Conservation (phyloP, 2,329 filamentous ascomycete species). For the Xylaria sp. region DNA sequence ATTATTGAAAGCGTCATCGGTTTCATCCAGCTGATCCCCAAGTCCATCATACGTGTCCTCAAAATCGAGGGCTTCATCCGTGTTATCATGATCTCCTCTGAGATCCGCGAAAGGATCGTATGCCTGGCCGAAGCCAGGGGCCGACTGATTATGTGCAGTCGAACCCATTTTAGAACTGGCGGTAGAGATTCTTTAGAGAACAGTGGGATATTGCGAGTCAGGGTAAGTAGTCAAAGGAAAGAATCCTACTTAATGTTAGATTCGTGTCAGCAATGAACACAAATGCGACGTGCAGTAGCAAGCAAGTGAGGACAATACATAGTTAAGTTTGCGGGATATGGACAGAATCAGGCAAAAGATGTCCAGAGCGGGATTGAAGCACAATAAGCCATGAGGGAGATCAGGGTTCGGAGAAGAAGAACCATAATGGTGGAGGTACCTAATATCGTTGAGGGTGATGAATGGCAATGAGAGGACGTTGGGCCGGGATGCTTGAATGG, state of each 20-base stretch:
- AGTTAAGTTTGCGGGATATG: background rate
- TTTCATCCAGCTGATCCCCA: conserved; percentile 87
- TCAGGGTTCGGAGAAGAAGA: background rate
- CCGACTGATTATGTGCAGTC: conserved; percentile 66
- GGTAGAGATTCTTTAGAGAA: background rate
- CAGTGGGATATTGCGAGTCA: background rate
- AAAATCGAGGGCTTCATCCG: conserved; percentile 71
- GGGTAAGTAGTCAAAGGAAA: background rate
- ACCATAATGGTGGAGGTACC: conserved; percentile 10
- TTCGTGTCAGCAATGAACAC: conserved; percentile 10
- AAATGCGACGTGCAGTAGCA: background rate
- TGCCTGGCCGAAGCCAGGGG: conserved; percentile 80
- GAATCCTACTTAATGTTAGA: conserved; percentile 12
- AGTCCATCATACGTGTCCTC: conserved; percentile 98
- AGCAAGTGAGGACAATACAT: background rate
- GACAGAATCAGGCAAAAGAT: background rate
- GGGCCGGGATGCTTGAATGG: background rate
- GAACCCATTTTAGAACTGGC: conserved; percentile 56
- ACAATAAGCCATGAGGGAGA: background rate
- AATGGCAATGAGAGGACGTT: background rate
- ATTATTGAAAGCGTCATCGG: conserved; percentile 93
- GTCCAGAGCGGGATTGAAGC: background rate
- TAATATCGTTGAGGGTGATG: background rate
- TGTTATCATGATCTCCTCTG: conserved; percentile 65
- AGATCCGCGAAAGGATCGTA: conserved; percentile 89